A percentile compares a stretch with the other conserved stretches of the same genome.
These are phyloP conservation scores for Juglanconis oblonga DNA, from an alignment of 2,329 filamentous ascomycete species.

Conservation along the genomic window DNA sequence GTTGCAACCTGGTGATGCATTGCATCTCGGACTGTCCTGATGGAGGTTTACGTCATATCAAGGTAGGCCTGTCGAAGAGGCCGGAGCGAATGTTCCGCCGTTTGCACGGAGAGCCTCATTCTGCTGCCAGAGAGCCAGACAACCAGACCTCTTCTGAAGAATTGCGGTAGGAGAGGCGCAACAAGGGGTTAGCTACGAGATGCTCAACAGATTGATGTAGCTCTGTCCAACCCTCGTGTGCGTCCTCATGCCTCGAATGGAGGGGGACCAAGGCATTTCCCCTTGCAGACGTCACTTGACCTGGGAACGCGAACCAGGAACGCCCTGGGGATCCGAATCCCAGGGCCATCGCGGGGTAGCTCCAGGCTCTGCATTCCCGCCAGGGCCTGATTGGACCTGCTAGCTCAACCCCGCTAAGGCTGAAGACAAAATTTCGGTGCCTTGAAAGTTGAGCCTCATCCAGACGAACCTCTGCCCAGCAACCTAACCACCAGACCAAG, in stretches of 20 bases:
- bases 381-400: conserved; percentile 9
- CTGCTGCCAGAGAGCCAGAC: neutral
- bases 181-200: neutral
- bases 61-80: neutral
- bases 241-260: neutral
- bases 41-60: conserved; percentile 15
- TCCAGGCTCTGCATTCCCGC: conserved; percentile 16
- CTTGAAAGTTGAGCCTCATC: neutral
- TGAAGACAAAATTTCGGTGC: conserved; percentile 12
- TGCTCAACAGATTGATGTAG: neutral
- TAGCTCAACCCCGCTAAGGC: conserved; percentile 14
- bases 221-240: neutral
- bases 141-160: no score
- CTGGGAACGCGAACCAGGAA: conserved; percentile 2
- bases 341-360: conserved; percentile 14
- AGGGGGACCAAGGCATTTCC: neutral
- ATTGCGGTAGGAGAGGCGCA: no score
- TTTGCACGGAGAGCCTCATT: neutral
- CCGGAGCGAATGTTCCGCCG: neutral
- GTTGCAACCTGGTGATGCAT: conserved; percentile 5
- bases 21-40: conserved; percentile 1
- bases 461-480: neutral
- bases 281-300: neutral
- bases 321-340: conserved; percentile 3
- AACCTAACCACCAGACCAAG: neutral